Conservation (phyloP, 306 rosid genomes). For the Cicer cuneatum region DNA sequence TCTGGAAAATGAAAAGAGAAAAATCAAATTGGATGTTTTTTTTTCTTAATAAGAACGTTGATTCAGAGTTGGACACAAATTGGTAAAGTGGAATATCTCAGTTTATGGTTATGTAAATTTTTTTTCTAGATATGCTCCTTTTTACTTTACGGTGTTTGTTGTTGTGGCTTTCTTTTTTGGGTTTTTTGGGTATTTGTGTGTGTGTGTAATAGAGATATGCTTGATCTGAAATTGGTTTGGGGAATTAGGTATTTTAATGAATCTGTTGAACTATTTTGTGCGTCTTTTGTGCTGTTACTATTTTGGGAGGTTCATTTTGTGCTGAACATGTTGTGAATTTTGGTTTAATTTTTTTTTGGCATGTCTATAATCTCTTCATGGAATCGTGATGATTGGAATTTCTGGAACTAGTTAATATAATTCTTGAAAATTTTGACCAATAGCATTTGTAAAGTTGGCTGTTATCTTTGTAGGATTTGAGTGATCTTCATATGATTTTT, state of each 20-base stretch:
- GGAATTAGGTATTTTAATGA: slow-evolving; percentile 33
- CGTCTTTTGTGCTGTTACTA: not conserved
- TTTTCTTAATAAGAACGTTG: not conserved
- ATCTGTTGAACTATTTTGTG: slow-evolving; percentile 13
- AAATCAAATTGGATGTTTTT: not conserved
- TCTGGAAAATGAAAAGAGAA: slow-evolving; percentile 1
- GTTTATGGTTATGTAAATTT: not conserved
- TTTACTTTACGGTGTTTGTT: not conserved
- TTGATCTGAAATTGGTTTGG: slow-evolving; percentile 45
- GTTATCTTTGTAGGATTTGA: slow-evolving; percentile 18
- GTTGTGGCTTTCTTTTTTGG: not conserved
- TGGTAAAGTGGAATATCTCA: not conserved
- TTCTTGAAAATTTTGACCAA: not conserved
- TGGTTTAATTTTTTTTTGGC: not conserved
- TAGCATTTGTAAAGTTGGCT: slow-evolving; percentile 3
- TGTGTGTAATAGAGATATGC: slow-evolving; percentile 18
- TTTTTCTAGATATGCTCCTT: slow-evolving; percentile 38
- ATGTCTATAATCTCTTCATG: slow-evolving; percentile 10
- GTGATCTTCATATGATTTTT: slow-evolving; percentile 27
- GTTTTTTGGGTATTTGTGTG: not conserved
- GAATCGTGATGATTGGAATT: slow-evolving; percentile 22
- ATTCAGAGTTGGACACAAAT: not conserved
- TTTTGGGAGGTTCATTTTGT: slow-evolving; percentile 9
- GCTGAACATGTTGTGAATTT: slow-evolving; percentile 12
- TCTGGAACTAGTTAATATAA: not conserved